Evolutionary conservation across 2,329 filamentous ascomycete species (phyloP), one percentile per base, ranked within the genome.

Genomic region (Sclerotinia trifoliorum): DNA sequence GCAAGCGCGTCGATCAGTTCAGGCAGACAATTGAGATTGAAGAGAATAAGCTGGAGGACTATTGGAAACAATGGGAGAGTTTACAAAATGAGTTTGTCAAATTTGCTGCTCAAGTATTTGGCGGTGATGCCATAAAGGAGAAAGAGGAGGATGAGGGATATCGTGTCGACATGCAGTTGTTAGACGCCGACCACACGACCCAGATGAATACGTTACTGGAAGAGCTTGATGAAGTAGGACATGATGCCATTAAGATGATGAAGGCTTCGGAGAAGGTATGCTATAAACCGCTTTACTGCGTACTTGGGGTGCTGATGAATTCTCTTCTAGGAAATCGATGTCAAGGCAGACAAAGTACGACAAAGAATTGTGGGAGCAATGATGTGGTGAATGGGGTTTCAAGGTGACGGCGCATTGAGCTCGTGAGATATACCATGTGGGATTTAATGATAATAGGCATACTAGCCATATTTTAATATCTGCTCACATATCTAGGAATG

Each of bases 41-140:
- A 39, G 69, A 73, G 54, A 62, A 46, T 1, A 73, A 73, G 32
- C 26, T 77, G 51, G 68, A 68, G 19, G 69, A 71, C 1, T 71
- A 69, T n/a, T 77, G 75, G 76, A 73, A 69, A 46, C 55, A 73
- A 35, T 77, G 74, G 73, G 71, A 76, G 39, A 70, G 73, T 2
- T 19, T 76, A 2, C 74, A 77, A 65, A 46, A 62, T 11, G 75
- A 77, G 48, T 75, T 74, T 57, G 26, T 73, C 15, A 66, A 70
- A 62, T 69, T 76, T 51, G 74, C 68, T 26, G 54, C 69, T 3
- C 66, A 70, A 29, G 60, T 73, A 11, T 69, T 73, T 42, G 70
- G 72, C 4, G 46, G 29, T n/a, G 62, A 74, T 39, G 64, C 65
- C 4, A 70, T 74, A 55, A 71, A 69, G 1, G 65, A 65, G 24